A percentile compares a stretch with the other conserved stretches of the same genome.
These are phyloP conservation scores for Physcomitrium patens DNA, from an alignment of 225 moss, liverwort and hornwort genomes.

Conservation along the genomic window DNA sequence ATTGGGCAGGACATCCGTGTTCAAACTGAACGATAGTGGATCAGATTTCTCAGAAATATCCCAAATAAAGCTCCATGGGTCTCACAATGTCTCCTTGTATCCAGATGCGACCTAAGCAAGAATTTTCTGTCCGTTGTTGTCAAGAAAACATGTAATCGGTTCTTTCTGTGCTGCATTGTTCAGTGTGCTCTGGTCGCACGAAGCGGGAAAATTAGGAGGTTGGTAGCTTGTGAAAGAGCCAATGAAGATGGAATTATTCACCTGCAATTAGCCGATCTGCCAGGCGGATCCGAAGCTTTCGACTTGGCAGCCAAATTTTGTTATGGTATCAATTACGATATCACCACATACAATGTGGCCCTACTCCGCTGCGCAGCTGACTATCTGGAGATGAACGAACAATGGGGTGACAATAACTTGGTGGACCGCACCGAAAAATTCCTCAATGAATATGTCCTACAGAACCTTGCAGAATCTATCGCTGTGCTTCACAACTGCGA, in stretches of 20 bases:
- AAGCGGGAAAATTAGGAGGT: constrained; percentile 52
- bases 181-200: constrained; percentile 51
- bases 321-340: constrained; percentile 51
- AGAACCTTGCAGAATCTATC: constrained; percentile 49
- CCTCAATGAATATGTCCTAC: constrained; percentile 49
- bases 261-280: constrained; percentile 40
- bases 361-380: constrained; percentile 57
- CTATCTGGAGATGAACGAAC: constrained; percentile 54
- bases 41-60: too few species aligned
- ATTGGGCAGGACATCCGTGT: too few species aligned
- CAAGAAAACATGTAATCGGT: too few species aligned
- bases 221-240: constrained; percentile 29
- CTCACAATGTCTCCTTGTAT: too few species aligned
- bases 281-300: constrained; percentile 54
- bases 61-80: too few species aligned
- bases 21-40: too few species aligned
- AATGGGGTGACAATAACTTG: constrained; percentile 46
- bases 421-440: constrained; percentile 53
- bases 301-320: constrained; percentile 59
- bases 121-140: too few species aligned
- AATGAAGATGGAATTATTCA: constrained; percentile 30
- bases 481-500: constrained; percentile 55
- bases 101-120: too few species aligned
- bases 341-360: constrained; percentile 54
- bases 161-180: constrained; percentile 12